phyloP scores from a whole-genome alignment of 306 rosid genomes.

The Castanea mollissima region DNA sequence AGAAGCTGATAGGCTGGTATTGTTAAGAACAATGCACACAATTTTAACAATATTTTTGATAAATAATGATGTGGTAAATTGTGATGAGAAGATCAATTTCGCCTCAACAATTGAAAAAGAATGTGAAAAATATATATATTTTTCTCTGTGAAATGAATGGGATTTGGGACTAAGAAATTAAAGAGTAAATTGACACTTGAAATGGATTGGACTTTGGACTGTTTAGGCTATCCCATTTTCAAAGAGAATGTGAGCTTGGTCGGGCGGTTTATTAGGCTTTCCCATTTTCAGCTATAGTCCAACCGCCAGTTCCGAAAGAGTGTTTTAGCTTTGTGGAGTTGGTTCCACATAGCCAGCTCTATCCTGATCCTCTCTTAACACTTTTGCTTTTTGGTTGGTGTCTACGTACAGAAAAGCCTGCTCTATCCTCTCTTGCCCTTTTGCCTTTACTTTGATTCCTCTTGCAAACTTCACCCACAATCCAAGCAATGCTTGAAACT shows the following conservation, averaged over 20 bases:
- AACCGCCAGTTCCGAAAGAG: background rate
- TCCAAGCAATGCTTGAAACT: background rate
- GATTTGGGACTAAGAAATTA: too few relatives aligned
- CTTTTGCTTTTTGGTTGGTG: background rate
- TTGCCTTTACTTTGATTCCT: conserved; percentile 20
- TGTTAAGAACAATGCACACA: too few relatives aligned
- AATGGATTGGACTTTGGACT: background rate
- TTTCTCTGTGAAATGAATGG: too few relatives aligned
- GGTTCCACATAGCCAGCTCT: background rate
- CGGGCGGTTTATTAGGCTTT: background rate
- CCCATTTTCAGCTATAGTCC: background rate
- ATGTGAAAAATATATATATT: too few relatives aligned
- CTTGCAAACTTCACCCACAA: conserved; percentile 32
- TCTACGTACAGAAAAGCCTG: conserved; percentile 22
- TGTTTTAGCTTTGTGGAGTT: background rate
- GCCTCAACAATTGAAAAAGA: too few relatives aligned
- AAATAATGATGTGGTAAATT: too few relatives aligned
- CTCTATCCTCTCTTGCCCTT: background rate
- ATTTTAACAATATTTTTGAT: too few relatives aligned
- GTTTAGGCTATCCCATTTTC: background rate
- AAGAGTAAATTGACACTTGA: background rate
- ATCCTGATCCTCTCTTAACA: too few relatives aligned
- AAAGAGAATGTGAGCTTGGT: background rate
- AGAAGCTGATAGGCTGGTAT: too few relatives aligned
- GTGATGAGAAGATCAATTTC: too few relatives aligned